Evolutionary conservation across 371 early-diverging fungal genomes (phyloP).

Genomic region (Sporodiniella umbellata): DNA sequence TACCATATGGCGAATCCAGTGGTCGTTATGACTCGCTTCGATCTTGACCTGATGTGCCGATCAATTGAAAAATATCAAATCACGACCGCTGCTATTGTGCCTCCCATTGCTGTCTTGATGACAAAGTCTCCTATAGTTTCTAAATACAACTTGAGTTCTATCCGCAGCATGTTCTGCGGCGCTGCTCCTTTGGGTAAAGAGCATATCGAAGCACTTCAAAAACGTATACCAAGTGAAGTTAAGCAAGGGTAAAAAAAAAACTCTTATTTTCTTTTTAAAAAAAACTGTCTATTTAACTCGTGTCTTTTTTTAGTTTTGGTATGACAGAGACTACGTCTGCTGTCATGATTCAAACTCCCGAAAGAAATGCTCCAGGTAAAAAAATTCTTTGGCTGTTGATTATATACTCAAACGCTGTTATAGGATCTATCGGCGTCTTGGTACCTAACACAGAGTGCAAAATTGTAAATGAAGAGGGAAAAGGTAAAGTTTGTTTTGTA

Average conservation of each 20-base stretch:
- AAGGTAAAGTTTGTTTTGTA: too few relatives aligned
- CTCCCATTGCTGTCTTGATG: conserved; percentile 70
- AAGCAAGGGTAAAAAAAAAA: conserved; percentile 53
- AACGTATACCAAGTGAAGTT: conserved; percentile 51
- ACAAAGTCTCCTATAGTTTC: conserved; percentile 65
- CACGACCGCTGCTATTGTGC: conserved; percentile 70
- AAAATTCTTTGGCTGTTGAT: too few relatives aligned
- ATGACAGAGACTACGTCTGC: conserved; percentile 70
- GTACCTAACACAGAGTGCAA: conserved; percentile 68
- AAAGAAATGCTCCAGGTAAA: conserved; percentile 19
- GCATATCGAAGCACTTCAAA: conserved; percentile 47
- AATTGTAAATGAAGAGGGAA: conserved; percentile 58
- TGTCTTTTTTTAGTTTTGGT: conserved; percentile 49
- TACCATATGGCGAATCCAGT: conserved; percentile 36
- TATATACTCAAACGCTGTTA: too few relatives aligned
- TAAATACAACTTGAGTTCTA: conserved; percentile 62
- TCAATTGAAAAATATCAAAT: conserved; percentile 59
- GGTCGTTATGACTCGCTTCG: conserved; percentile 66
- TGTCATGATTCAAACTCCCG: conserved; percentile 28
- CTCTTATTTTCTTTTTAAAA: neutral
- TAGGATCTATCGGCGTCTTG: conserved; percentile 69
- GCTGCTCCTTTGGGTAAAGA: conserved; percentile 81
- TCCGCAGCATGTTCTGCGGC: conserved; percentile 65
- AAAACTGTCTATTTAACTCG: neutral
- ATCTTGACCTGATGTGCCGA: conserved; percentile 52